phyloP scores from a whole-genome alignment of 164 flowering plant species.

The Houttuynia cordata region DNA sequence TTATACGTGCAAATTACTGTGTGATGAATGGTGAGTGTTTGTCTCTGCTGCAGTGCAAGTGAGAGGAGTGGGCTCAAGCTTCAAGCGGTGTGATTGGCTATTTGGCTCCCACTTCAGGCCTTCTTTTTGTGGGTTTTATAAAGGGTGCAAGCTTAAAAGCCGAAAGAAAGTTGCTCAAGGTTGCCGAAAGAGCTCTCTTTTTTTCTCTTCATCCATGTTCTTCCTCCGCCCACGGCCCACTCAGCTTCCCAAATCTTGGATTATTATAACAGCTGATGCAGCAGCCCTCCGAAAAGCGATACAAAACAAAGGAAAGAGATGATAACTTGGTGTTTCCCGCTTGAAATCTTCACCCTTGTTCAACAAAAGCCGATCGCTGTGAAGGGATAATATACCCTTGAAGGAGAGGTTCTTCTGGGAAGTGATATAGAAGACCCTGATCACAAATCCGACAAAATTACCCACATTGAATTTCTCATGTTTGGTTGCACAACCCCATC shows the following conservation, averaged over 20 bases:
- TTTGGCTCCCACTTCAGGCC: constrained; percentile 4
- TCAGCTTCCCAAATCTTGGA: constrained; percentile 6
- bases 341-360: background rate
- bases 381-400: background rate
- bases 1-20: constrained; percentile 47
- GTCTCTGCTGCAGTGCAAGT: constrained; percentile 13
- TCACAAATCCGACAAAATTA: background rate
- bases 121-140: constrained; percentile 5
- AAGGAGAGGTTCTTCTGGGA: background rate
- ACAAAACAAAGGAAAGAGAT: background rate
- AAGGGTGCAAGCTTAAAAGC: constrained; percentile 16
- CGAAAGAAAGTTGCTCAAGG: constrained; percentile 15
- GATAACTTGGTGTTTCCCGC: background rate
- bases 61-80: constrained; percentile 39
- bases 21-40: constrained; percentile 37
- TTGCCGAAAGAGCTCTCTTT: constrained; percentile 28
- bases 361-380: too few relatives aligned
- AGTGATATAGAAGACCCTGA: background rate
- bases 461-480: constrained; percentile 19
- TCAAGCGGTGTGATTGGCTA: constrained; percentile 28
- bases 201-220: constrained; percentile 17
- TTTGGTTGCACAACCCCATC: constrained; percentile 11
- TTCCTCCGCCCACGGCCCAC: constrained; percentile 8
- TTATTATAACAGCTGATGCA: constrained; percentile 1
- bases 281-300: background rate